phyloP scores from a whole-genome alignment of 106 monocot species.

The Allium sativum region DNA sequence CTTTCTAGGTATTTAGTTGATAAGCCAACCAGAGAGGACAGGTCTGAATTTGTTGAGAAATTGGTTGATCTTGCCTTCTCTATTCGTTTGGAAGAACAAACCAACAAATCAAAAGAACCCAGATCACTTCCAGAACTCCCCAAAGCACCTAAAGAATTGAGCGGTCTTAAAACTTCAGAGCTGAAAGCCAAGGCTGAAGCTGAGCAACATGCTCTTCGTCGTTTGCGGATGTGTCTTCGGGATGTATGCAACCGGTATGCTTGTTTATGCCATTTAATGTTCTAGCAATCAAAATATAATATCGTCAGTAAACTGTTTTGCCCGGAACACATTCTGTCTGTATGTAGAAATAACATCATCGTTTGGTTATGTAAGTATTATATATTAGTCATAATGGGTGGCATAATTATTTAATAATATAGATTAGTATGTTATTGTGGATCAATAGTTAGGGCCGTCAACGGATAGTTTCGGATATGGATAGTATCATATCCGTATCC shows the following conservation, averaged over 20 bases:
- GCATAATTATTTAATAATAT: no score
- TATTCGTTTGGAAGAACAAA: conserved; percentile 44
- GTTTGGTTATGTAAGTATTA: no score
- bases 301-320: no score
- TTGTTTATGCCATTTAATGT: background rate
- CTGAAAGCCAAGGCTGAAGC: conserved; percentile 86
- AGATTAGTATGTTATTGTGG: no score
- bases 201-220: conserved; percentile 87
- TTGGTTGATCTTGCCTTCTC: conserved; percentile 60
- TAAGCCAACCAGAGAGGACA: conserved; percentile 57
- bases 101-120: conserved; percentile 27
- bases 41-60: conserved; percentile 46
- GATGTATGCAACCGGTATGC: conserved; percentile 93
- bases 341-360: no score
- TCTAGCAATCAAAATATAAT: no score
- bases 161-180: conserved; percentile 73
- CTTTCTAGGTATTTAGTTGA: conserved; percentile 67
- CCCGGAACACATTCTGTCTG: no score
- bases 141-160: conserved; percentile 67
- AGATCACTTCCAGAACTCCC: conserved; percentile 67
- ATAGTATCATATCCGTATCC: no score
- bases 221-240: conserved; percentile 95
- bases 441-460: no score
- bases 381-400: no score
- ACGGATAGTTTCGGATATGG: no score